phyloP scores from a whole-genome alignment of 2,329 filamentous ascomycete genomes.

The Rosellinia necatrix region DNA sequence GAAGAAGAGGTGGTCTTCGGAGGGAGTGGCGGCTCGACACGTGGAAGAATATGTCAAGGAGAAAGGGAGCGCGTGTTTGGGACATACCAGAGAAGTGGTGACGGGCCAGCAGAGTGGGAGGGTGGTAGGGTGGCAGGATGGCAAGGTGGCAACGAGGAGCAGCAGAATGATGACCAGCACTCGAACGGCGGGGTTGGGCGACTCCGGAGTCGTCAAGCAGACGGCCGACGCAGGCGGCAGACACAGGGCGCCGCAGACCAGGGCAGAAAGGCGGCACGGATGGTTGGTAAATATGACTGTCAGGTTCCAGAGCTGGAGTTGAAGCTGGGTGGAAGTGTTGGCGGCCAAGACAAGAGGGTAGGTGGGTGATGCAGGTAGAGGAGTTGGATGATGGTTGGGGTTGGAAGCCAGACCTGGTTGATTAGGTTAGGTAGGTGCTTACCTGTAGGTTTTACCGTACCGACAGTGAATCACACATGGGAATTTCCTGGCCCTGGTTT shows the following conservation, averaged over 20 bases:
- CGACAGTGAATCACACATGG: too few relatives aligned
- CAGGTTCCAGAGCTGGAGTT: background rate
- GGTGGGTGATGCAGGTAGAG: background rate
- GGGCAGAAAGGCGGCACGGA: background rate
- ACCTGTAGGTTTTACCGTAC: too few relatives aligned
- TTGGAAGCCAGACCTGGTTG: slow-evolving; percentile 10
- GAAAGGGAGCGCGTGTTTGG: slow-evolving; percentile 19
- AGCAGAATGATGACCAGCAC: slow-evolving; percentile 4
- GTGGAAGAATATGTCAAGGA: slow-evolving; percentile 6
- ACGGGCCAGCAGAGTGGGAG: slow-evolving; percentile 11
- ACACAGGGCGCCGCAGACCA: slow-evolving; percentile 1
- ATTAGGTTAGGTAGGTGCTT: too few relatives aligned
- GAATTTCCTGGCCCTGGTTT: too few relatives aligned
- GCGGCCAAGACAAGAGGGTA: background rate
- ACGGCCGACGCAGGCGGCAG: background rate
- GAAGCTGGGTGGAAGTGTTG: slow-evolving; percentile 5
- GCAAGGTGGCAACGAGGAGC: slow-evolving; percentile 11
- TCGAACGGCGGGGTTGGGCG: background rate
- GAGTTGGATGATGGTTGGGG: slow-evolving; percentile 4
- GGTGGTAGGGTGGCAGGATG: slow-evolving; percentile 6
- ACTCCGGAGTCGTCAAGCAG: slow-evolving; percentile 2
- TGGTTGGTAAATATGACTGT: slow-evolving; percentile 1
- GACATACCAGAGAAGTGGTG: slow-evolving; percentile 28
- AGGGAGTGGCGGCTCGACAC: slow-evolving; percentile 26
- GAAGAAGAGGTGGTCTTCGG: too few relatives aligned